Evolutionary conservation across 768 basidiomycete species (phyloP), one percentile per base, ranked within the genome.

Genomic region (Austroboletus eburneus): DNA sequence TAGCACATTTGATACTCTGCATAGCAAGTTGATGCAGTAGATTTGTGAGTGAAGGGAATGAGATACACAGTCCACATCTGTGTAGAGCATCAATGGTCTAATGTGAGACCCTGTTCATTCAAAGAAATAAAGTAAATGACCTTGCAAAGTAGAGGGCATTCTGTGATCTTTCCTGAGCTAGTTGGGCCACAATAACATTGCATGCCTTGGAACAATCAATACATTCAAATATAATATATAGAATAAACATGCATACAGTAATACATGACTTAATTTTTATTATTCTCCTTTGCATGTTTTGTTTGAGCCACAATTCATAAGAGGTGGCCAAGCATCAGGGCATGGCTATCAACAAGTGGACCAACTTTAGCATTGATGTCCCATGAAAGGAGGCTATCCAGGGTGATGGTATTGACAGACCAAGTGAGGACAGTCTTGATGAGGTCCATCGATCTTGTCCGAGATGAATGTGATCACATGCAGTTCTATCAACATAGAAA

Each of bases 161-260:
- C 6, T 47, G 33, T 10, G 21, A 47, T 6, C 5, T 16, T 14
- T 42, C 18, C 16, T 36, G 41, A 7, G 39, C 40, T 16, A 47
- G 40, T 16, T 47, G 46, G 2, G 40, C 13, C 4, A 42, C 34
- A 17, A 47, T 47, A 2, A 47, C 34, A 34, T 47, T 47, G n/a
- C 40, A 47, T 21, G 46, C 33, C 33, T 47, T 47, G 3, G 7
- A 41, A 21, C 9, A 41, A 33, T 43, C 22, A 35, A 43, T 17
- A 9, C 22, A 24, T 24, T 43, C 13, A 13, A 14, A n/a, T n/a
- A n/a, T 16, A 5, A 35, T 25, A 43, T 22, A 29, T 12, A 17
- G 13, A 29, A 29, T 29, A 13, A 13, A 29, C 35, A 35, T 34
- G 14, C 16, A 20, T 39, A 46, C 45, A 29, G 45, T 39, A 2